phyloP scores from a whole-genome alignment of 208 protist genomes.

The Endotrypanum monterogeii region DNA sequence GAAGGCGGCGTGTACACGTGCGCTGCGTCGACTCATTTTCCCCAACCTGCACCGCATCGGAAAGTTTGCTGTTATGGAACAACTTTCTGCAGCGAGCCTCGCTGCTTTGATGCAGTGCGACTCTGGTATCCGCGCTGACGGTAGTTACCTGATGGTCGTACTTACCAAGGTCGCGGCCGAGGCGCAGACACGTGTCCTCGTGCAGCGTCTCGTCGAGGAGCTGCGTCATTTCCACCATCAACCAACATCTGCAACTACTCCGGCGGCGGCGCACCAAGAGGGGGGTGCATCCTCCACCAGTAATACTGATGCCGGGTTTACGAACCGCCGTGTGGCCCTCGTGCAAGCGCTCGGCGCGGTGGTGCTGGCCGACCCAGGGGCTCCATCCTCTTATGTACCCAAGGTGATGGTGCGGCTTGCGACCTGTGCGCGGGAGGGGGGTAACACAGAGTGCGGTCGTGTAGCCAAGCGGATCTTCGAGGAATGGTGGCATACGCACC shows the following conservation, averaged over 20 bases:
- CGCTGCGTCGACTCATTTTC: conserved; percentile 54
- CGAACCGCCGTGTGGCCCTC: conserved; percentile 44
- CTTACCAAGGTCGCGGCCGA: conserved; percentile 72
- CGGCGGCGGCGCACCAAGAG: background rate
- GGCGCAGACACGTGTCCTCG: conserved; percentile 55
- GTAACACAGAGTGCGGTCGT: conserved; percentile 48
- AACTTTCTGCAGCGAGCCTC: conserved; percentile 48
- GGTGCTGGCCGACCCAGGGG: conserved; percentile 50
- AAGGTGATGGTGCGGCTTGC: conserved; percentile 58
- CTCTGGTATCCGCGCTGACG: conserved; percentile 44
- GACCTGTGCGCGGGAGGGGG: conserved; percentile 37
- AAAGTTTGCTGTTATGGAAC: conserved; percentile 62
- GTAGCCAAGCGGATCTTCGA: conserved; percentile 60
- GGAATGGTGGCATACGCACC: conserved; percentile 81
- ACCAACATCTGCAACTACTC: background rate
- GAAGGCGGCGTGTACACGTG: conserved; percentile 40
- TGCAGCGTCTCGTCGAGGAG: conserved; percentile 41
- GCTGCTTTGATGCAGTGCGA: conserved; percentile 54
- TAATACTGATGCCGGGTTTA: conserved; percentile 1
- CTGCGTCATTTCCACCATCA: conserved; percentile 27
- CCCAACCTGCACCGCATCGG: conserved; percentile 83
- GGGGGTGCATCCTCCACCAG: background rate
- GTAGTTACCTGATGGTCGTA: conserved; percentile 53
- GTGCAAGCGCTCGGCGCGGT: conserved; percentile 69
- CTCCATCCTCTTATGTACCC: conserved; percentile 57